Evolutionary conservation across 345 rosid species (phyloP).

Genomic region (Arabidopsis thaliana): TAIR10.1 NC_003071.7:19309001-19309500

Average conservation of each 20-base stretch:
- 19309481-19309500: too few species aligned
- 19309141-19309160: neutral
- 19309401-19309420: neutral
- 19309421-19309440: neutral
- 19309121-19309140: neutral
- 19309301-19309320: neutral
- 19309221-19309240: neutral
- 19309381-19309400: too few species aligned
- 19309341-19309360: too few species aligned
- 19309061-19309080: neutral
- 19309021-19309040: neutral
- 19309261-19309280: neutral
- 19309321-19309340: neutral
- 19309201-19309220: neutral
- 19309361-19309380: too few species aligned
- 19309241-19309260: neutral
- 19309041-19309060: neutral
- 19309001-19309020: conserved; percentile 6
- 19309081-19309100: neutral
- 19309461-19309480: too few species aligned
- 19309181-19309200: neutral
- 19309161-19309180: neutral
- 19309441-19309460: neutral
- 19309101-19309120: neutral
- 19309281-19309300: neutral